phyloP scores from a whole-genome alignment of 495 filamentous ascomycete genomes.

The Aspergillus affinis region DNA sequence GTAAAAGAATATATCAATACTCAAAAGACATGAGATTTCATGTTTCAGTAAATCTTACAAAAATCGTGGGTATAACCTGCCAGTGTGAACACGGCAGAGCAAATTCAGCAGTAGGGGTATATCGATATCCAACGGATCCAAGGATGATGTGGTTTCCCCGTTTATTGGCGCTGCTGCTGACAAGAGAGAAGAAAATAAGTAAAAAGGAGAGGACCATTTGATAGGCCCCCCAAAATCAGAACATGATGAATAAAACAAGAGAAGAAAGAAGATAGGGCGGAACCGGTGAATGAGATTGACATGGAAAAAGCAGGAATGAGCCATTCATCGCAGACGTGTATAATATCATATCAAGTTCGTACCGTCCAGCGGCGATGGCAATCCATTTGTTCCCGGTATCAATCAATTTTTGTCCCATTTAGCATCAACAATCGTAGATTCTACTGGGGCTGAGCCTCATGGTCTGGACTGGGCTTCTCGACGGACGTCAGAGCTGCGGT shows the following conservation, averaged over 20 bases:
- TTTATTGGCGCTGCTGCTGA: constrained; percentile 2
- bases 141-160: not conserved
- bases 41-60: constrained; percentile 4
- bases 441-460: constrained; percentile 6
- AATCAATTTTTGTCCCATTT: constrained; percentile 5
- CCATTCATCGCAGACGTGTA: constrained; percentile 29
- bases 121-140: not conserved
- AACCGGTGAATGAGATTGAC: not conserved
- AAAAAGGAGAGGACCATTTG: not conserved
- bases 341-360: constrained; percentile 16
- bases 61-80: constrained; percentile 12
- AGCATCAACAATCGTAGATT: constrained; percentile 5
- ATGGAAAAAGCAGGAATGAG: not conserved
- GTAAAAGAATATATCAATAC: not conserved
- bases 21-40: not conserved
- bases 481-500: constrained; percentile 17
- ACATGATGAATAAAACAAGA: not conserved
- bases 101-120: constrained; percentile 5
- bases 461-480: constrained; percentile 6
- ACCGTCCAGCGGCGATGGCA: constrained; percentile 12
- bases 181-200: constrained; percentile 1
- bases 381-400: constrained; percentile 4
- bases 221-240: not conserved
- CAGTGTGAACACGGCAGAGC: constrained; percentile 1
- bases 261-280: not conserved